These are phyloP conservation scores for Botrytis deweyae DNA, from an alignment of 2,329 filamentous ascomycete species.

Conservation along the genomic window DNA sequence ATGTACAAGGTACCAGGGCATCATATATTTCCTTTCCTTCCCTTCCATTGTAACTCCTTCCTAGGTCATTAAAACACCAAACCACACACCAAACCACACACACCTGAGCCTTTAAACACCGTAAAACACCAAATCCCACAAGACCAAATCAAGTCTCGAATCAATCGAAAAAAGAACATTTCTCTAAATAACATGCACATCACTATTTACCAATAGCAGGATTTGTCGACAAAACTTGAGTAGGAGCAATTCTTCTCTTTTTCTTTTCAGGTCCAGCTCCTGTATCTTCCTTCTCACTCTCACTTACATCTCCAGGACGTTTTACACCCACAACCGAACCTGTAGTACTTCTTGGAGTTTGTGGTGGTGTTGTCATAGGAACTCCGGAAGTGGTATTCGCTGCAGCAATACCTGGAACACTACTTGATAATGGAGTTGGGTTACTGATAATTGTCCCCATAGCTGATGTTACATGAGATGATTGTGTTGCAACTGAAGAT, in stretches of 20 bases:
- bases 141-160: not conserved
- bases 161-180: not conserved
- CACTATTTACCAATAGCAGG: not conserved
- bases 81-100: not conserved
- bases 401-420: constrained; percentile 73
- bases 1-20: not conserved
- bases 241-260: constrained; percentile 72
- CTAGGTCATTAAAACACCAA: not conserved
- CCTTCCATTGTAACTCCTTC: not conserved
- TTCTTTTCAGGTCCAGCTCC: constrained; percentile 46
- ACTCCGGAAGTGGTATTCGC: constrained; percentile 50
- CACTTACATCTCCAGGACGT: constrained; percentile 54
- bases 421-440: constrained; percentile 74
- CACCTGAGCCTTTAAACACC: not conserved
- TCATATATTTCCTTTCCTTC: not conserved
- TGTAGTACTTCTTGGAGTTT: constrained; percentile 71
- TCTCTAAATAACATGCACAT: not conserved
- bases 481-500: constrained; percentile 73
- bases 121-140: not conserved
- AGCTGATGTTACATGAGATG: constrained; percentile 45
- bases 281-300: constrained; percentile 53
- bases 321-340: constrained; percentile 54
- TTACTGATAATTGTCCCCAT: constrained; percentile 62
- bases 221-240: constrained; percentile 34
- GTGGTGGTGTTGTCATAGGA: constrained; percentile 85